Conservation (phyloP, 192 early-diverging fungal genomes). For the Chytriomyces hyalinus region DNA sequence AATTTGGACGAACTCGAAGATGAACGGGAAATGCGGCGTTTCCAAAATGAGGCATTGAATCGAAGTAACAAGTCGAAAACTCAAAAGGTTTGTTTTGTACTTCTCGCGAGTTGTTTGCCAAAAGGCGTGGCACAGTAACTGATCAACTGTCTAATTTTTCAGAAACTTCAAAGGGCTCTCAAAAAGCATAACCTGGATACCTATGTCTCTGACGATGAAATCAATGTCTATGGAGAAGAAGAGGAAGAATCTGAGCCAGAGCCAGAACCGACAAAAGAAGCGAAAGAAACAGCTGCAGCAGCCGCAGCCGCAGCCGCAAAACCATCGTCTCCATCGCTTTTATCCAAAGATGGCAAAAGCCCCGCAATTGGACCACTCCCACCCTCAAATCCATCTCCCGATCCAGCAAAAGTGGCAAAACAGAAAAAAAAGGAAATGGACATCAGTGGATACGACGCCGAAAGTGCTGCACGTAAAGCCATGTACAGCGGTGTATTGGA, state of each 20-base stretch:
- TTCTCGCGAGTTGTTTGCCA: not conserved
- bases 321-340: slow-evolving; percentile 5
- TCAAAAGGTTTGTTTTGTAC: slow-evolving; percentile 28
- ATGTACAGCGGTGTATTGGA: slow-evolving; percentile 24
- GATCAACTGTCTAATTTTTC: not conserved
- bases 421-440: slow-evolving; percentile 22
- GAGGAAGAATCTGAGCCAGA: slow-evolving; percentile 30
- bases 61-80: slow-evolving; percentile 8
- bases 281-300: not conserved
- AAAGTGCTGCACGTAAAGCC: slow-evolving; percentile 22
- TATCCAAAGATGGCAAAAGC: not conserved
- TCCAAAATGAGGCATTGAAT: slow-evolving; percentile 19
- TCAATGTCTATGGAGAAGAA: slow-evolving; percentile 44
- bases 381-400: not conserved
- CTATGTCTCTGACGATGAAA: slow-evolving; percentile 42
- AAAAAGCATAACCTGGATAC: slow-evolving; percentile 36
- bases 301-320: not conserved
- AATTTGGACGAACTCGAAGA: slow-evolving; percentile 45
- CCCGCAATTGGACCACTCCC: not conserved
- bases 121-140: too few relatives aligned
- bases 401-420: slow-evolving; percentile 21
- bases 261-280: not conserved
- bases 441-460: slow-evolving; percentile 25
- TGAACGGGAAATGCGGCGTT: slow-evolving; percentile 34
- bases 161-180: slow-evolving; percentile 47